phyloP scores from a whole-genome alignment of 495 filamentous ascomycete genomes.

The Trichoderma erinaceum region DNA sequence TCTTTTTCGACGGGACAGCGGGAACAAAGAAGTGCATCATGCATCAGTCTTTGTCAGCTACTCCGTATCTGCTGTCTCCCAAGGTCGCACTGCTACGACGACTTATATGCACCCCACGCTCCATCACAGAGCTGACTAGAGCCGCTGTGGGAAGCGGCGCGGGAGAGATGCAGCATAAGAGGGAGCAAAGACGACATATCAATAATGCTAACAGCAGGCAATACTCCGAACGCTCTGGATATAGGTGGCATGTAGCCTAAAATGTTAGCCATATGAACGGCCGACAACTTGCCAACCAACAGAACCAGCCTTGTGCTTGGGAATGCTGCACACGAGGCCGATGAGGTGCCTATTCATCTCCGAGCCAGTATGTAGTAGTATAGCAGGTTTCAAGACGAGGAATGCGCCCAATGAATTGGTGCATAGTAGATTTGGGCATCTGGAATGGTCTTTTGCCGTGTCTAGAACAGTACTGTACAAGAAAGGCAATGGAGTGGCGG shows the following conservation, averaged over 20 bases:
- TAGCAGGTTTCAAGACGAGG: neutral
- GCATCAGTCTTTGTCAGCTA: neutral
- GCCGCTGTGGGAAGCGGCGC: neutral
- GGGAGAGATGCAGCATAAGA: neutral
- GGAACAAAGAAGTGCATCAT: too few relatives aligned
- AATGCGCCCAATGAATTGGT: neutral
- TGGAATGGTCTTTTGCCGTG: neutral
- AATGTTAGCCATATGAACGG: too few relatives aligned
- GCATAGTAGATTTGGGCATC: neutral
- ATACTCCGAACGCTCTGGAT: neutral
- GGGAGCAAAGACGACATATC: neutral
- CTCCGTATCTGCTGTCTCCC: neutral
- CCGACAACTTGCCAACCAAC: too few relatives aligned
- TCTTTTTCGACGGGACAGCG: too few relatives aligned
- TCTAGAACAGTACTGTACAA: neutral
- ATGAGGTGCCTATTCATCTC: neutral
- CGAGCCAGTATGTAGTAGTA: too few relatives aligned
- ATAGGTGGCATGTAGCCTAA: too few relatives aligned
- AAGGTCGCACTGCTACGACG: too few relatives aligned
- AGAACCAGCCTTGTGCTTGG: too few relatives aligned
- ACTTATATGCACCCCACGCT: constrained; percentile 6
- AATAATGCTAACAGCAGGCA: neutral
- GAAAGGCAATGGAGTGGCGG: too few relatives aligned
- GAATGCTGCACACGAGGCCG: too few relatives aligned
- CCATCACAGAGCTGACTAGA: neutral